phyloP scores from a whole-genome alignment of 1,284 basidiomycete species.

The Wolfiporia cocos region DNA sequence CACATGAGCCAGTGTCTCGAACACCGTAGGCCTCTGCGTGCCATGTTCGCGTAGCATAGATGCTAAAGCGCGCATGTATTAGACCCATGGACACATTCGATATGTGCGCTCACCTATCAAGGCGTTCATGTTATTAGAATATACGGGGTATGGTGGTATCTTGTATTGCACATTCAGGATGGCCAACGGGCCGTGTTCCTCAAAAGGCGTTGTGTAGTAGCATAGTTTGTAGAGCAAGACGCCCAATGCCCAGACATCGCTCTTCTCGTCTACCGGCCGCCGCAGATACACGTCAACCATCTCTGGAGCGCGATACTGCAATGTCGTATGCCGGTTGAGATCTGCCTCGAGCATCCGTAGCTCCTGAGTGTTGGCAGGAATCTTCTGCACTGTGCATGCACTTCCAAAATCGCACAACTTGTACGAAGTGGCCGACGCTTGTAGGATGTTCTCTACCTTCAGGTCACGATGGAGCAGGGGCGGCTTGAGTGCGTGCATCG shows the following conservation, averaged over 20 bases:
- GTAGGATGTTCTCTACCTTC: conserved; percentile 98
- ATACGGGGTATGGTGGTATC: conserved; percentile 89
- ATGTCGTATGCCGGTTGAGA: conserved; percentile 90
- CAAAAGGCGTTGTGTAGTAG: conserved; percentile 99
- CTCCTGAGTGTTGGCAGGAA: conserved; percentile 74
- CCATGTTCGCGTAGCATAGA: conserved; percentile 90
- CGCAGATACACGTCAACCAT: conserved; percentile 93
- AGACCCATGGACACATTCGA: too few relatives aligned
- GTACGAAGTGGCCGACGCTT: conserved; percentile 69
- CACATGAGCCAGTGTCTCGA: conserved; percentile 72
- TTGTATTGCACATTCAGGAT: conserved; percentile 97
- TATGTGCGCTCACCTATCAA: conserved; percentile 72
- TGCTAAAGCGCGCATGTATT: conserved; percentile 38
- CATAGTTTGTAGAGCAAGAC: conserved; percentile 82
- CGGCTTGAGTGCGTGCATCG: conserved; percentile 92
- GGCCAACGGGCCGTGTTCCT: conserved; percentile 93
- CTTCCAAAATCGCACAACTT: conserved; percentile 99
- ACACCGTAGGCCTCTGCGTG: conserved; percentile 73
- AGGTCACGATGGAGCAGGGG: conserved; percentile 94
- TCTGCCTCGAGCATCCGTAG: conserved; percentile 87
- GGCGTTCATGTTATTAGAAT: conserved; percentile 82
- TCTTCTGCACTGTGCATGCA: conserved; percentile 70
- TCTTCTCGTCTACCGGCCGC: conserved; percentile 85
- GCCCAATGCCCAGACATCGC: conserved; percentile 77
- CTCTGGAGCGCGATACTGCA: conserved; percentile 96